phyloP scores from a whole-genome alignment of 2,329 filamentous ascomycete genomes.

The Metarhizium guizhouense region DNA sequence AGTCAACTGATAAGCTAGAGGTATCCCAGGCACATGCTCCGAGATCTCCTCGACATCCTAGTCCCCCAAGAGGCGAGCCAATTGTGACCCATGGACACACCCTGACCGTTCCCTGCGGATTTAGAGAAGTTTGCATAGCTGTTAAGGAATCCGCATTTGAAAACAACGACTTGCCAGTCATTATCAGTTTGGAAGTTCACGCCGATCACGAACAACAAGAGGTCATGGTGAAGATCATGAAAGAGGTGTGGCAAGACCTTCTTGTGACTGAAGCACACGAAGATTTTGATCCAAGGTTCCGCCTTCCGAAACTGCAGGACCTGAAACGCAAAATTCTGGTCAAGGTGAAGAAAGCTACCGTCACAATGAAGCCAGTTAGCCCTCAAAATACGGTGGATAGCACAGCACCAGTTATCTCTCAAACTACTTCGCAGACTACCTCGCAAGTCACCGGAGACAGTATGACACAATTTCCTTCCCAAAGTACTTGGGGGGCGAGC shows the following conservation, averaged over 20 bases:
- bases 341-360: conserved; percentile 60
- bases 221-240: conserved; percentile 90
- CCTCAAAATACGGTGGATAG: not conserved
- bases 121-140: conserved; percentile 75
- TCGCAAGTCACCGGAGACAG: conserved; percentile 1
- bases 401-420: not conserved
- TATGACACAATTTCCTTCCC: not conserved
- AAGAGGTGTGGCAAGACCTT: conserved; percentile 70
- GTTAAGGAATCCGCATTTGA: conserved; percentile 73
- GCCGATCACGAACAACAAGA: conserved; percentile 75
- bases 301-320: conserved; percentile 61
- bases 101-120: conserved; percentile 74
- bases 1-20: conserved; percentile 26
- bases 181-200: conserved; percentile 89
- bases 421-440: conserved; percentile 17
- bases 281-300: conserved; percentile 40
- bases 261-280: conserved; percentile 54
- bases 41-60: conserved; percentile 4
- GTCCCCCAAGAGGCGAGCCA: conserved; percentile 50
- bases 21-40: conserved; percentile 10
- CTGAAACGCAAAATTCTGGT: conserved; percentile 73
- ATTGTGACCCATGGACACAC: conserved; percentile 79
- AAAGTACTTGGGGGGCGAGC: not conserved
- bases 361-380: conserved; percentile 17
- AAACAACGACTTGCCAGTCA: conserved; percentile 68